Base-by-base conservation (phyloP, 306 rosid genomes). In the Castanea sativa region DNA sequence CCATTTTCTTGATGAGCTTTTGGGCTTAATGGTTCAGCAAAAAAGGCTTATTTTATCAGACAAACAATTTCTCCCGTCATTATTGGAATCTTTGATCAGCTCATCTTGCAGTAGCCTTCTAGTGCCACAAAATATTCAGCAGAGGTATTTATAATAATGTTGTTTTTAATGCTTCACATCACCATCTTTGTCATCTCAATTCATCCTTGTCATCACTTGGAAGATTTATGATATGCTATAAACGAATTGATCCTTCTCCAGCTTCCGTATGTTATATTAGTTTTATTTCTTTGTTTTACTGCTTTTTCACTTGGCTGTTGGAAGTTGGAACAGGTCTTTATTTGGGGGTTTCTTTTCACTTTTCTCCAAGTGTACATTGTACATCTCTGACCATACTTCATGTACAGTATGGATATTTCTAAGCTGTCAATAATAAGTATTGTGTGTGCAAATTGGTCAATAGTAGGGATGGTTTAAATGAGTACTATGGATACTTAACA, bases 41-140 rank as follows among this genome's bases (percentile, higher is more conserved):
- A 92, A 90, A 83, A 86, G 95, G 73, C 89, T 92, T 27, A 86
- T 95, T 72, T 82, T 95, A 56, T 92, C 99, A 0, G 92, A 92
- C 71, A 81, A 84, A 80, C 89, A 90, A 43, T 90, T 91, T 75
- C 97, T 95, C 72, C 85, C 96, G 20, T 86, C 97, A 4, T 74
- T 95, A 83, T 82, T 95, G 77, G 85, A 86, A 63, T 89, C 95
- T 75, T 77, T 90, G 79, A 82, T 92, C 78, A 77, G 92, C 74
- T 88, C 92, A 73, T 85, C 95, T 68, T 83, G 68, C 76, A 72
- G 78, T 69, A 86, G 80, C 84, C 84, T 92, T 74, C 59, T 87
- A 79, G 90, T 83, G 51, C 97, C 97, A 71, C 97, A 81, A 79
- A 83, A 87, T 76, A 78, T 95, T 56, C 92, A 90, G 69, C 87